phyloP scores from a whole-genome alignment of 1,284 basidiomycete genomes.

The Ganoderma sinense region DNA sequence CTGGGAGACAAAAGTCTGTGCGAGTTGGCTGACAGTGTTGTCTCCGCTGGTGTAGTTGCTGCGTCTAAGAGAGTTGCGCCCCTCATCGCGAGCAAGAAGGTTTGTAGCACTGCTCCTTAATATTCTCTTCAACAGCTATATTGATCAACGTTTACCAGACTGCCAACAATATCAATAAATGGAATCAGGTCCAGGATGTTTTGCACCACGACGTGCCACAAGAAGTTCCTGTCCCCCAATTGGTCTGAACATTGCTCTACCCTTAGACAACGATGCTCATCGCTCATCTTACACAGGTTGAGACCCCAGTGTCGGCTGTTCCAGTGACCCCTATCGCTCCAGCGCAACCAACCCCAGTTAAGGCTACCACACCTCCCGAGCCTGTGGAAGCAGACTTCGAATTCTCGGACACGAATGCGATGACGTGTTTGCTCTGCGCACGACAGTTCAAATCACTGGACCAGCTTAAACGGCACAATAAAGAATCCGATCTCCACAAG shows the following conservation, averaged over 20 bases:
- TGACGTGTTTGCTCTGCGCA: slow-evolving; percentile 89
- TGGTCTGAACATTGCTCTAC: slow-evolving; percentile 7
- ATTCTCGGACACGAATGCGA: slow-evolving; percentile 74
- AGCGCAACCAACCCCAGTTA: slow-evolving; percentile 23
- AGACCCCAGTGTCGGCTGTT: slow-evolving; percentile 25
- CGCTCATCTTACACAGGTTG: slow-evolving; percentile 20
- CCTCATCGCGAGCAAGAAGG: slow-evolving; percentile 90
- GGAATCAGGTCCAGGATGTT: slow-evolving; percentile 93
- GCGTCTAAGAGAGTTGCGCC: slow-evolving; percentile 82
- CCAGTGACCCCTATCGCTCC: slow-evolving; percentile 30
- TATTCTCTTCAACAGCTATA: neutral
- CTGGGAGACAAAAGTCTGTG: slow-evolving; percentile 26
- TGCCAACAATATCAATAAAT: slow-evolving; percentile 90
- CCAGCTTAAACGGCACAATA: slow-evolving; percentile 86
- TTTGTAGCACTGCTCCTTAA: slow-evolving; percentile 35
- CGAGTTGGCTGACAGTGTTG: slow-evolving; percentile 29
- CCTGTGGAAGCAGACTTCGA: slow-evolving; percentile 69
- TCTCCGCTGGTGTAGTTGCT: slow-evolving; percentile 49
- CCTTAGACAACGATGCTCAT: slow-evolving; percentile 19
- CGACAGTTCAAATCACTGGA: slow-evolving; percentile 91
- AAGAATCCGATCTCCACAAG: slow-evolving; percentile 94
- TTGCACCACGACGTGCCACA: slow-evolving; percentile 50
- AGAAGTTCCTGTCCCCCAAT: slow-evolving; percentile 23
- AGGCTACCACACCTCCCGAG: slow-evolving; percentile 44
- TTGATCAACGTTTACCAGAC: slow-evolving; percentile 55